phyloP scores from a whole-genome alignment of 495 filamentous ascomycete genomes.

The Aspergillus asperescens region DNA sequence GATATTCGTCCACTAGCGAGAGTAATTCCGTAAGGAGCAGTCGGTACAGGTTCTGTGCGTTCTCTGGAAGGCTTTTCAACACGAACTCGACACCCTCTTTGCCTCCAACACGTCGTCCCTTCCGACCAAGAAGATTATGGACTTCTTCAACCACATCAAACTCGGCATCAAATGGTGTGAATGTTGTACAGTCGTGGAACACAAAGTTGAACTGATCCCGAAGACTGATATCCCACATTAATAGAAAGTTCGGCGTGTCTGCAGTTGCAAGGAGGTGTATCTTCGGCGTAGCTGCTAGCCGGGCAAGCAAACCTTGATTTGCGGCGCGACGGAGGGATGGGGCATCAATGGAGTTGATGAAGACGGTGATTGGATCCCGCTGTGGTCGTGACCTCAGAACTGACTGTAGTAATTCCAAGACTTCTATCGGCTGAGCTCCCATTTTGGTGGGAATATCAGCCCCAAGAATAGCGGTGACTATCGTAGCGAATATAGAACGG shows the following conservation, averaged over 20 bases:
- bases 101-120: constrained; percentile 75
- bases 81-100: constrained; percentile 92
- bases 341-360: constrained; percentile 85
- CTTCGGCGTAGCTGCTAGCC: constrained; percentile 66
- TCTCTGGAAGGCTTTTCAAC: constrained; percentile 81
- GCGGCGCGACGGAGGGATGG: constrained; percentile 63
- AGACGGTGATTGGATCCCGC: constrained; percentile 52
- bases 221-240: constrained; percentile 84
- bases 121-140: constrained; percentile 76
- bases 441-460: constrained; percentile 50
- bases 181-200: constrained; percentile 94
- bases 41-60: constrained; percentile 79
- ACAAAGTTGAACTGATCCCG: constrained; percentile 75
- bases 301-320: constrained; percentile 67
- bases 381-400: constrained; percentile 48
- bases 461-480: constrained; percentile 62
- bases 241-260: constrained; percentile 78
- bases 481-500: constrained; percentile 69
- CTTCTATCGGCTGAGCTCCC: constrained; percentile 57
- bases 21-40: constrained; percentile 80
- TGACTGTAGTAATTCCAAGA: constrained; percentile 57
- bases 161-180: constrained; percentile 67
- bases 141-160: constrained; percentile 78
- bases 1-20: constrained; percentile 51
- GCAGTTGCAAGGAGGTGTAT: constrained; percentile 74